A percentile compares a stretch with the other conserved stretches of the same genome.
phyloP scores from a whole-genome alignment of 2,329 filamentous ascomycete genomes.

The Fusarium penzigii region DNA sequence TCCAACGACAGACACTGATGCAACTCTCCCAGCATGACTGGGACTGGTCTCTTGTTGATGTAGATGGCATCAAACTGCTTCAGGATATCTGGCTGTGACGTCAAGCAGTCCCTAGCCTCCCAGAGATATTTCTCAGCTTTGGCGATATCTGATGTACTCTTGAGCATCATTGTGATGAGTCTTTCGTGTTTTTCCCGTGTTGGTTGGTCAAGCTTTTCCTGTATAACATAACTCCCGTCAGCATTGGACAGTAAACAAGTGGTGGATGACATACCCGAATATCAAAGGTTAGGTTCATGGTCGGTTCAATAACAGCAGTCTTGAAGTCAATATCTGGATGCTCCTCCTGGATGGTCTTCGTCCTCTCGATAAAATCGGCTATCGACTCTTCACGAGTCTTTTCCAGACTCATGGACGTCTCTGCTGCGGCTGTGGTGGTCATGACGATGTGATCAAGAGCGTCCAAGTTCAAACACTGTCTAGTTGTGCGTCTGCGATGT shows the following conservation, averaged over 20 bases:
- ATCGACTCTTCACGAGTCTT: slow-evolving; percentile 21
- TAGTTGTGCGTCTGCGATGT: neutral
- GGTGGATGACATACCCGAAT: slow-evolving; percentile 7
- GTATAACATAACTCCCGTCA: neutral
- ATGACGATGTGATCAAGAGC: neutral
- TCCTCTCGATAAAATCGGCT: slow-evolving; percentile 15
- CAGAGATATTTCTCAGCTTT: slow-evolving; percentile 22
- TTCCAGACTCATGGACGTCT: neutral
- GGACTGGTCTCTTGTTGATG: slow-evolving; percentile 17
- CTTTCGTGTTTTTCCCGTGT: slow-evolving; percentile 13
- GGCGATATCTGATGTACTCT: slow-evolving; percentile 8
- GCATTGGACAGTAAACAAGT: rapidly evolving
- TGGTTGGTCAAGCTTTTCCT: slow-evolving; percentile 12
- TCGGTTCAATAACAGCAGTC: slow-evolving; percentile 16
- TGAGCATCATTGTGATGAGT: slow-evolving; percentile 16
- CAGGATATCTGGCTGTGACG: slow-evolving; percentile 12
- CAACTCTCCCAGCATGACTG: slow-evolving; percentile 14
- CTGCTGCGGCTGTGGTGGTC: neutral
- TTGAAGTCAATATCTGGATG: slow-evolving; percentile 21
- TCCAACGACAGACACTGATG: slow-evolving; percentile 14
- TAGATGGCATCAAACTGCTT: slow-evolving; percentile 22
- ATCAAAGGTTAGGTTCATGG: slow-evolving; percentile 23
- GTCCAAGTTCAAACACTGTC: too few relatives aligned
- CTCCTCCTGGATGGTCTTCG: slow-evolving; percentile 10
- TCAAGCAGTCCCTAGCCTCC: slow-evolving; percentile 19